phyloP scores from a whole-genome alignment of 805 yeast genomes.

The Saturnispora serradocipensis region DNA sequence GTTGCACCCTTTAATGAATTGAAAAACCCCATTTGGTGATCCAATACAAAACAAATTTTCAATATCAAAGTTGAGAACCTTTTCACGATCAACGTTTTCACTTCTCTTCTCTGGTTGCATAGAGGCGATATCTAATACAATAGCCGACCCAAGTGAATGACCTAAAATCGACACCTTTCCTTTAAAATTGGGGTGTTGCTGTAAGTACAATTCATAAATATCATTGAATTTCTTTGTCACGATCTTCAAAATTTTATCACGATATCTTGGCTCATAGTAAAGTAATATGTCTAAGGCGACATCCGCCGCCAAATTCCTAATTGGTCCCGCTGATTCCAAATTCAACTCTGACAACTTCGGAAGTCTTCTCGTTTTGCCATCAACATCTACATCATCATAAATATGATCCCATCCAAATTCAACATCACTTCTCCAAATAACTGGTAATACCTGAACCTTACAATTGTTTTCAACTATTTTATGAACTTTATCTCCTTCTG shows the following conservation, averaged over 20 bases:
- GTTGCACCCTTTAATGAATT: conserved; percentile 56
- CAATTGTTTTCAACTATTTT: conserved; percentile 31
- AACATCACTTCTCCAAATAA: conserved; percentile 80
- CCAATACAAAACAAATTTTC: conserved; percentile 75
- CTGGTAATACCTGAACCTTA: conserved; percentile 76
- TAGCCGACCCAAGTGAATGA: conserved; percentile 87
- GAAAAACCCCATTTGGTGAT: conserved; percentile 84
- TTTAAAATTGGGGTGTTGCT: conserved; percentile 61
- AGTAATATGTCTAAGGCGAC: conserved; percentile 77
- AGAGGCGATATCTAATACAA: conserved; percentile 65
- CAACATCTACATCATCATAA: conserved; percentile 27
- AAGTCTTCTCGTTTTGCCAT: conserved; percentile 32
- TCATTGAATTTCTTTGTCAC: conserved; percentile 59
- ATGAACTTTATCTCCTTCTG: conserved; percentile 17
- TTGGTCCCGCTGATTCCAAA: conserved; percentile 65
- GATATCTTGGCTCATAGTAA: conserved; percentile 64
- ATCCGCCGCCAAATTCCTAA: conserved; percentile 76
- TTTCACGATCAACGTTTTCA: conserved; percentile 24
- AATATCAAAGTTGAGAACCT: conserved; percentile 57
- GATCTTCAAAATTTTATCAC: conserved; percentile 48
- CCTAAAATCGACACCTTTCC: conserved; percentile 81
- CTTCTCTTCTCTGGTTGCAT: conserved; percentile 32
- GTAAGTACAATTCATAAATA: conserved; percentile 47
- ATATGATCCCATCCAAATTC: conserved; percentile 45
- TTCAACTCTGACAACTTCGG: conserved; percentile 68